A percentile compares a stretch with the other conserved stretches of the same genome.
These are phyloP conservation scores for Rhizophagus clarus DNA, from an alignment of 192 early-diverging fungal species.

Conservation along the genomic window DNA sequence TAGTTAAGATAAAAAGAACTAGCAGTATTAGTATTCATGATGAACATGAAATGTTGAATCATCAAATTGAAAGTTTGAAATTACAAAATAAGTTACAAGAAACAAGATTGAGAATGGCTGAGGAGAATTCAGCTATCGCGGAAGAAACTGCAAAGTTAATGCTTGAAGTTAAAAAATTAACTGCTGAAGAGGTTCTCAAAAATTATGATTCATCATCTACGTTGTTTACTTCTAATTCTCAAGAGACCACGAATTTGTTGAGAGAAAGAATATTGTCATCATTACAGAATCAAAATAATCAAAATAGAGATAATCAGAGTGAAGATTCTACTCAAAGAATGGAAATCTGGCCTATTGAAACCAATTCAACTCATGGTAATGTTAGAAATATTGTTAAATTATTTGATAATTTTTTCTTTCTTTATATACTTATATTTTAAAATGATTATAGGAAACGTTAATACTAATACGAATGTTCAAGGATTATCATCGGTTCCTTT, in stretches of 20 bases:
- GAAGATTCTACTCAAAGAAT: not conserved
- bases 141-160: not conserved
- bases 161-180: not conserved
- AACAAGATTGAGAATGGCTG: not conserved
- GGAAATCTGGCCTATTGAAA: not conserved
- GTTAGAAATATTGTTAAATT: not conserved
- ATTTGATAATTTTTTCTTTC: not conserved
- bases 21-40: not conserved
- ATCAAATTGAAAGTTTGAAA: not conserved
- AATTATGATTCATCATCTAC: not conserved
- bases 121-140: not conserved
- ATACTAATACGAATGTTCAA: not conserved
- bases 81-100: not conserved
- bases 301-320: no score
- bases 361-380: not conserved
- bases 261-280: no score
- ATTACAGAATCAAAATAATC: no score
- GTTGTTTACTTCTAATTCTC: no score
- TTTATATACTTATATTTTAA: not conserved
- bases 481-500: not conserved
- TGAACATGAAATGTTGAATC: not conserved
- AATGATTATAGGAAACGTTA: not conserved
- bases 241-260: no score
- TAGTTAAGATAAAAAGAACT: not conserved
- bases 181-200: not conserved